phyloP scores from a whole-genome alignment of 768 basidiomycete species.

The Rubroboletus pulcherrimus region DNA sequence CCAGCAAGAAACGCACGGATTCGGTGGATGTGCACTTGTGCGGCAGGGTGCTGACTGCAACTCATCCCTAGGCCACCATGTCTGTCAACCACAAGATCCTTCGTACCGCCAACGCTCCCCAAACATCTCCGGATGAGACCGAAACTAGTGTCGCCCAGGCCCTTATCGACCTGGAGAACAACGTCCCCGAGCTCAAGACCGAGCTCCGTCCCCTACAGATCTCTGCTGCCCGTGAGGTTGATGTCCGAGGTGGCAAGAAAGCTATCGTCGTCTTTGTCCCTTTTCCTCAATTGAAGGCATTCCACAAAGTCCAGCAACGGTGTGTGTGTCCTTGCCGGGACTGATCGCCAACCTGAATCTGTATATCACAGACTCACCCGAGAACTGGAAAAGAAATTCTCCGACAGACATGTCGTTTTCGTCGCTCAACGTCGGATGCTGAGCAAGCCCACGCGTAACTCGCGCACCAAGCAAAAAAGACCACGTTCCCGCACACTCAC shows the following conservation, averaged over 20 bases:
- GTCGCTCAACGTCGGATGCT: constrained; percentile 98
- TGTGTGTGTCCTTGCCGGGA: constrained; percentile 28
- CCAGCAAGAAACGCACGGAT: constrained; percentile 29
- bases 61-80: constrained; percentile 43
- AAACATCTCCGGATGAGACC: constrained; percentile 82
- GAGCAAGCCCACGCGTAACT: constrained; percentile 92
- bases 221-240: constrained; percentile 97
- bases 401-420: constrained; percentile 98
- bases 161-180: constrained; percentile 94
- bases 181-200: constrained; percentile 95
- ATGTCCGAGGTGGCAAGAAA: constrained; percentile 99
- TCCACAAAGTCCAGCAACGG: constrained; percentile 97
- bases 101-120: constrained; percentile 94
- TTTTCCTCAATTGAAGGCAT: constrained; percentile 95
- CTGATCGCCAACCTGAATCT: constrained; percentile 6
- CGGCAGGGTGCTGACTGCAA: constrained; percentile 43
- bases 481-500: constrained; percentile 97
- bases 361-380: constrained; percentile 74
- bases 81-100: constrained; percentile 84
- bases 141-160: constrained; percentile 93
- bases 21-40: constrained; percentile 52
- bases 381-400: constrained; percentile 99
- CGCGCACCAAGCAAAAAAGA: constrained; percentile 91
- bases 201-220: constrained; percentile 96
- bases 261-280: constrained; percentile 99